Percentiles rank a stretch among this genome's conserved stretches.
Evolutionary conservation across 345 rosid genomes (phyloP).

Genomic region (Linum tenue): DNA sequence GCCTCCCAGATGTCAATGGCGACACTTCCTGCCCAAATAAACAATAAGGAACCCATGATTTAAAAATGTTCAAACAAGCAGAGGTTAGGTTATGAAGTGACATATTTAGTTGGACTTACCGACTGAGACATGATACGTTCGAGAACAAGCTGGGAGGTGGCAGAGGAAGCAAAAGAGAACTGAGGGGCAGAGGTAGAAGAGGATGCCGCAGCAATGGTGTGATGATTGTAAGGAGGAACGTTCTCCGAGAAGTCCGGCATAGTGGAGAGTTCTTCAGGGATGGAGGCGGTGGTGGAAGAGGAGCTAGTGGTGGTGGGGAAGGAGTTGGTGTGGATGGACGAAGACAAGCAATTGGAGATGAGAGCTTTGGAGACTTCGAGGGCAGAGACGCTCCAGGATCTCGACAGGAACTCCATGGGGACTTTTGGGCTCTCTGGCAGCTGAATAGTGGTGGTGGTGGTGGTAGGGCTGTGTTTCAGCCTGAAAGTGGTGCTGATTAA

Average conservation of each 20-base stretch:
- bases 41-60: background rate
- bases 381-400: slow-evolving; percentile 85
- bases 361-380: slow-evolving; percentile 72
- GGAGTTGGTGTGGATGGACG: slow-evolving; percentile 17
- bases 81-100: background rate
- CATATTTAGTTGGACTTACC: slow-evolving; percentile 23
- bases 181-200: slow-evolving; percentile 19
- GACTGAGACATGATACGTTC: slow-evolving; percentile 97
- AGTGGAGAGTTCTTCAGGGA: slow-evolving; percentile 45
- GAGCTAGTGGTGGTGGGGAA: slow-evolving; percentile 15
- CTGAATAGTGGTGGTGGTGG: slow-evolving; percentile 20
- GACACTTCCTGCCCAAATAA: slow-evolving; percentile 59
- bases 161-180: slow-evolving; percentile 61
- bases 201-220: background rate
- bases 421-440: slow-evolving; percentile 77
- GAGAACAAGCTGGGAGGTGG: slow-evolving; percentile 83
- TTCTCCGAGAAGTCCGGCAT: slow-evolving; percentile 19
- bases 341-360: slow-evolving; percentile 16
- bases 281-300: slow-evolving; percentile 26
- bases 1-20: slow-evolving; percentile 85
- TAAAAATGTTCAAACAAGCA: background rate
- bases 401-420: slow-evolving; percentile 87
- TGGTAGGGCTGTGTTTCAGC: slow-evolving; percentile 21
- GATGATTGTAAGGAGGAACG: background rate
- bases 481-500: slow-evolving; percentile 32